phyloP scores from a whole-genome alignment of 805 yeast species.

The Jamesozyma rosinii region DNA sequence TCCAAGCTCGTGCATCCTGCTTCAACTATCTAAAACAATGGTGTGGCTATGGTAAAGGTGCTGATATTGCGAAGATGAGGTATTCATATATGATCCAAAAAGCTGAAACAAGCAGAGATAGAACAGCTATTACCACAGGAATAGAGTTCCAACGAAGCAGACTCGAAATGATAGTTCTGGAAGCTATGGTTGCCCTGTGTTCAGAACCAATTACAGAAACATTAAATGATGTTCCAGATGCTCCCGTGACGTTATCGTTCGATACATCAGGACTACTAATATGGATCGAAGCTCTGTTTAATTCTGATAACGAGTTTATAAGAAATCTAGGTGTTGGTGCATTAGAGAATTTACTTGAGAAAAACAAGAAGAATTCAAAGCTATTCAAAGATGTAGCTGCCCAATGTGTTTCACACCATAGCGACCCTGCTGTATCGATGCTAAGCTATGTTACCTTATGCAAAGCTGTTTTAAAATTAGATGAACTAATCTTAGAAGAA shows the following conservation, averaged over 20 bases:
- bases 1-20: constrained; percentile 74
- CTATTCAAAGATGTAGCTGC: constrained; percentile 49
- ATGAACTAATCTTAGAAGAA: constrained; percentile 42
- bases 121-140: constrained; percentile 53
- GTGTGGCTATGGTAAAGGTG: constrained; percentile 81
- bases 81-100: constrained; percentile 47
- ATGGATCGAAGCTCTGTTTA: constrained; percentile 75
- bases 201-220: constrained; percentile 60
- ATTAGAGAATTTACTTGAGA: constrained; percentile 51
- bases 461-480: constrained; percentile 47
- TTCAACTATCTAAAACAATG: constrained; percentile 81
- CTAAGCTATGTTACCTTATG: constrained; percentile 66
- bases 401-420: constrained; percentile 60
- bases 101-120: constrained; percentile 31
- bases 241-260: constrained; percentile 49
- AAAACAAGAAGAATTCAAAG: constrained; percentile 48
- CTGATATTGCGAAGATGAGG: constrained; percentile 52
- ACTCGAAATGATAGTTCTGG: constrained; percentile 60
- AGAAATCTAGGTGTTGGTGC: constrained; percentile 63
- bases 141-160: constrained; percentile 71
- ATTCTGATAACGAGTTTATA: constrained; percentile 47
- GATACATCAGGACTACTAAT: constrained; percentile 57
- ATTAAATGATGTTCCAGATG: constrained; percentile 13
- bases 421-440: constrained; percentile 44
- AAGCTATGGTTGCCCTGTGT: constrained; percentile 77